Evolutionary conservation across 2,329 filamentous ascomycete species (phyloP).

Genomic region (Cercospora sojina): DNA sequence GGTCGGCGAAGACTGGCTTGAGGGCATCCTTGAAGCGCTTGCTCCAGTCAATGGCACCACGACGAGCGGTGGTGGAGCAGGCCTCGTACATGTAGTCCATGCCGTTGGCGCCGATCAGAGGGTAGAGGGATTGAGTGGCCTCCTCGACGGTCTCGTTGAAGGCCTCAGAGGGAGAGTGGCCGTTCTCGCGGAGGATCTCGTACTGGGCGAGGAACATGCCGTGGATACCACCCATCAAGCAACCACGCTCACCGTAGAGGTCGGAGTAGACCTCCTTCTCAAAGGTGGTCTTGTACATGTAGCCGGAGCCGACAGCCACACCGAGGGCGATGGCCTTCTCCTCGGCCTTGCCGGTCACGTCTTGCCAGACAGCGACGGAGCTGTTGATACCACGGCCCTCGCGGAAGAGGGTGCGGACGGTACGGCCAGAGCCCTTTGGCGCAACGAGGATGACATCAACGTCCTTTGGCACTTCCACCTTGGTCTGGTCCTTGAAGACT

Average conservation of each 20-base stretch:
- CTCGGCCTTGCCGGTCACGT: conserved; percentile 95
- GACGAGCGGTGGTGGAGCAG: conserved; percentile 97
- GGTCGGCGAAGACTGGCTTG: conserved; percentile 97
- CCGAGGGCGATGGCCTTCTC: conserved; percentile 97
- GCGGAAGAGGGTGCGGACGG: conserved; percentile 96
- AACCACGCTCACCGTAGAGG: conserved; percentile 99
- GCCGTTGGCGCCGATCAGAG: conserved; percentile 92
- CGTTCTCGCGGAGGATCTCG: conserved; percentile 98
- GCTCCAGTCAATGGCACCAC: conserved; percentile 98
- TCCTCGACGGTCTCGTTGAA: conserved; percentile 99
- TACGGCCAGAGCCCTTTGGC: conserved; percentile 98
- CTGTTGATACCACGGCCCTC: conserved; percentile 99
- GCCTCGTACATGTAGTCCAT: conserved; percentile 99
- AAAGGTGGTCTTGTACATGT: conserved; percentile 99
- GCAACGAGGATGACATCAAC: conserved; percentile 99
- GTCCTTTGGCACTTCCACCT: conserved; percentile 92
- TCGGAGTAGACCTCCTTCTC: conserved; percentile 99
- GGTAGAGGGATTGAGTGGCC: conserved; percentile 97
- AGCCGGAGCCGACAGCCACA: conserved; percentile 94
- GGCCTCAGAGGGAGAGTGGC: conserved; percentile 95
- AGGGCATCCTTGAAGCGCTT: conserved; percentile 95
- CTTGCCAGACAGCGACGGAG: conserved; percentile 96
- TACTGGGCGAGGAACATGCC: conserved; percentile 99
- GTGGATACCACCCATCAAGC: conserved; percentile 99
- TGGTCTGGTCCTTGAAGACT: conserved; percentile 99